phyloP scores from a whole-genome alignment of 140 eudicot species.

The Stevia rebaudiana region DNA sequence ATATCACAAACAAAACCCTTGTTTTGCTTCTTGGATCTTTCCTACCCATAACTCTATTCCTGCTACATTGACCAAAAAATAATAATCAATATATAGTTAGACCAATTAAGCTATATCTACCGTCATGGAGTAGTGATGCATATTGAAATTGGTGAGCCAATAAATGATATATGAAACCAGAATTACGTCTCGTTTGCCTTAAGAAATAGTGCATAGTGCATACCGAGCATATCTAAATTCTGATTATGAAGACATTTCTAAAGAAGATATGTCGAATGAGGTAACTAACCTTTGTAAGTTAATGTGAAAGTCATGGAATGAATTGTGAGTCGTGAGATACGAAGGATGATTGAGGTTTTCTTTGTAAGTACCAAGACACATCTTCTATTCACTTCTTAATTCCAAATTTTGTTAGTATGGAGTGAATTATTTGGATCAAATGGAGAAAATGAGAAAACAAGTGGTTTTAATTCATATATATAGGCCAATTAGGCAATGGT shows the following conservation, averaged over 20 bases:
- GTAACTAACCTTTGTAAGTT: slow-evolving; percentile 32
- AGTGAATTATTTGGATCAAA: slow-evolving; percentile 18
- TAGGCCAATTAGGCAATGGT: slow-evolving; percentile 21
- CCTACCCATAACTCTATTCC: slow-evolving; percentile 23
- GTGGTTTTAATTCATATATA: slow-evolving; percentile 19
- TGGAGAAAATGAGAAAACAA: slow-evolving; percentile 12
- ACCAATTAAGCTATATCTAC: not conserved
- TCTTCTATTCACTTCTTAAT: slow-evolving; percentile 14
- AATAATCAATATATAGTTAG: too few species aligned
- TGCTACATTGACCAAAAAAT: slow-evolving; percentile 21
- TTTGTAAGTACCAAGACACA: slow-evolving; percentile 28
- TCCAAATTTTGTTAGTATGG: slow-evolving; percentile 5
- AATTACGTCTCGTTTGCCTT: not conserved
- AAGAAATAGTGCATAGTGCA: not conserved
- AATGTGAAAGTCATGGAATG: slow-evolving; percentile 9
- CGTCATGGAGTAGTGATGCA: too few species aligned
- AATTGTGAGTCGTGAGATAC: slow-evolving; percentile 19
- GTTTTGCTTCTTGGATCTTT: slow-evolving; percentile 17
- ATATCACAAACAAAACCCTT: slow-evolving; percentile 29
- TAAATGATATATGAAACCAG: not conserved
- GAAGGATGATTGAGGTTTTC: slow-evolving; percentile 19
- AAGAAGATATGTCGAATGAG: not conserved
- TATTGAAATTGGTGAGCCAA: too few species aligned
- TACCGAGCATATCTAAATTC: not conserved
- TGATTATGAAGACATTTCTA: not conserved